A percentile compares a stretch with the other conserved stretches of the same genome.
These are phyloP conservation scores for Baorangia bicolor DNA, from an alignment of 768 basidiomycete species.

Conservation along the genomic window DNA sequence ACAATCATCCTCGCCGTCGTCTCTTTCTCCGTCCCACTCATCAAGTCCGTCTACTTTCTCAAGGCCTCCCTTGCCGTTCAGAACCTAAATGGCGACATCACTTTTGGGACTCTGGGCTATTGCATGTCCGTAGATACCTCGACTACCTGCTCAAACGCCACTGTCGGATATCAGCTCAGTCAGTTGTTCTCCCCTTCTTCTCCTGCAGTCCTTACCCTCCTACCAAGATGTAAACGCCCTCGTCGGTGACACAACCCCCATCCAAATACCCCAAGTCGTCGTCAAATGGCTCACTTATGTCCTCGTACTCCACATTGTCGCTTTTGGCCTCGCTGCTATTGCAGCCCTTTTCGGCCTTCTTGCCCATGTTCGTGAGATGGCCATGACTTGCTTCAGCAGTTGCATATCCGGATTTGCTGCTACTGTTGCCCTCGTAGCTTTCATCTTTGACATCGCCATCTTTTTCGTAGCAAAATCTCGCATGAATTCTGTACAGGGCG, in stretches of 20 bases:
- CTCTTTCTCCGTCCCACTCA: constrained; percentile 85
- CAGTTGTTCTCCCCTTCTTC: constrained; percentile 30
- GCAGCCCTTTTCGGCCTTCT: constrained; percentile 82
- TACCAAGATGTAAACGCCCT: constrained; percentile 75
- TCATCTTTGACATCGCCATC: constrained; percentile 88
- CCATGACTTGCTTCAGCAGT: constrained; percentile 81
- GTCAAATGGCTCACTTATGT: constrained; percentile 97
- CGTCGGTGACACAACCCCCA: constrained; percentile 60
- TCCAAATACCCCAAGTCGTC: constrained; percentile 77
- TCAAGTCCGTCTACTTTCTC: constrained; percentile 90
- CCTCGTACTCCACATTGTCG: constrained; percentile 89
- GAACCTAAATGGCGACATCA: constrained; percentile 58
- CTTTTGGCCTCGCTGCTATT: constrained; percentile 67
- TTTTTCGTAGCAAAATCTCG: constrained; percentile 89
- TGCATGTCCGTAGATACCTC: constrained; percentile 59
- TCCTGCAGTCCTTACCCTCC: constrained; percentile 6
- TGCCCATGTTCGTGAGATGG: constrained; percentile 84
- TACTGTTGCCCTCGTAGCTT: constrained; percentile 74
- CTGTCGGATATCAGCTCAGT: constrained; percentile 89
- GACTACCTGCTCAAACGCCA: constrained; percentile 74
- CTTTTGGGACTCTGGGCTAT: constrained; percentile 89
- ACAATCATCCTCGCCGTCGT: constrained; percentile 80
- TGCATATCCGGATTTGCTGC: constrained; percentile 83
- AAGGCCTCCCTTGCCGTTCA: constrained; percentile 58
- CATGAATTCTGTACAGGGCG: constrained; percentile 71